Conservation (phyloP, 1,284 basidiomycete species). For the Ustilago curta region DNA sequence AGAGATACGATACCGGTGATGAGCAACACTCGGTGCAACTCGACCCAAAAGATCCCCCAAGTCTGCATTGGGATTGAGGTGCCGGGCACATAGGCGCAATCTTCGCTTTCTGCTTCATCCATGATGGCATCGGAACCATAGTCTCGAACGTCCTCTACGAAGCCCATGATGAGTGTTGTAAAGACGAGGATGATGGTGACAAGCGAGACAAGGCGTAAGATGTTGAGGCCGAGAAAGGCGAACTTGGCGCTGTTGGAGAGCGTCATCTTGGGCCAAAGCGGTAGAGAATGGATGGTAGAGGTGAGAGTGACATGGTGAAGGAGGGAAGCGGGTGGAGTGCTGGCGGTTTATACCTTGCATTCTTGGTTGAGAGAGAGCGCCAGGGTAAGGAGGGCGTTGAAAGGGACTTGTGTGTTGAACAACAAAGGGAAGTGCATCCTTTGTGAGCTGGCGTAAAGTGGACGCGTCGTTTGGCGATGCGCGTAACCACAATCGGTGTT, state of each 20-base stretch:
- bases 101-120: conserved; percentile 25
- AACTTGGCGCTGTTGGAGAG: conserved; percentile 4
- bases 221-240: conserved; percentile 51
- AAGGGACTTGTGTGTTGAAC: conserved; percentile 6
- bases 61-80: conserved; percentile 56
- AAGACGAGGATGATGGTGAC: conserved; percentile 43
- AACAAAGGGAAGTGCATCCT: conserved; percentile 14
- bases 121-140: conserved; percentile 28
- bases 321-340: neutral
- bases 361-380: neutral
- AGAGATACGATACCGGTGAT: conserved; percentile 29
- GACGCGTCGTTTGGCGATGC: conserved; percentile 28
- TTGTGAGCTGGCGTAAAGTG: conserved; percentile 15
- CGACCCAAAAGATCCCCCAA: conserved; percentile 62
- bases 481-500: neutral
- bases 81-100: conserved; percentile 54
- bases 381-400: neutral
- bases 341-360: too few relatives aligned
- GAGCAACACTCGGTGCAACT: conserved; percentile 48
- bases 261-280: conserved; percentile 6
- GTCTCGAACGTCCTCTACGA: conserved; percentile 40
- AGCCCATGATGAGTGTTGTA: conserved; percentile 40
- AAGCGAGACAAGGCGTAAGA: conserved; percentile 45
- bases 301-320: neutral
- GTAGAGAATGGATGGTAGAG: too few relatives aligned